Evolutionary conservation across 371 early-diverging fungal genomes (phyloP).

Genomic region (Mucor ambiguus): DNA sequence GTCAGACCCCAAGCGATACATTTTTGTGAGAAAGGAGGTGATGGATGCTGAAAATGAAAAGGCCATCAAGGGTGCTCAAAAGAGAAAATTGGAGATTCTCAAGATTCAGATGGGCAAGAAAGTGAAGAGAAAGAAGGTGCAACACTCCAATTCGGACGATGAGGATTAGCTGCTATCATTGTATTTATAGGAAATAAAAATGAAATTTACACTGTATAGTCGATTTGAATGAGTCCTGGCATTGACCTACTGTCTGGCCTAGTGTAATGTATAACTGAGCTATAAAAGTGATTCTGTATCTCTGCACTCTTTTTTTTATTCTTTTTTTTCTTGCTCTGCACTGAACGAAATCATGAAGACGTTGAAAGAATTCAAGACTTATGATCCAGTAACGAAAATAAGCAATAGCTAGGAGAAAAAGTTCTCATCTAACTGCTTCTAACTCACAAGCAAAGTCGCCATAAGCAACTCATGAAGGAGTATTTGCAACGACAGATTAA

Average conservation of each 20-base stretch:
- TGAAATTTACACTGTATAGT: background rate
- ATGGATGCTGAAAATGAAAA: slow-evolving; percentile 48
- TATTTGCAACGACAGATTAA: background rate
- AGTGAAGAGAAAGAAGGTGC: slow-evolving; percentile 21
- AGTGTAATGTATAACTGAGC: background rate
- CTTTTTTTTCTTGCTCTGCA: background rate
- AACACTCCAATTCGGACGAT: slow-evolving; percentile 7
- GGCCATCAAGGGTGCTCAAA: slow-evolving; percentile 26
- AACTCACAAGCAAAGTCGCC: background rate
- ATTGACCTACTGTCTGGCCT: too few relatives aligned
- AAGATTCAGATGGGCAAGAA: slow-evolving; percentile 26
- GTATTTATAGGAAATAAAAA: background rate
- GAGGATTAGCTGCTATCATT: slow-evolving; percentile 2
- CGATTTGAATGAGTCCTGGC: background rate
- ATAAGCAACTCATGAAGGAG: slow-evolving; percentile 5
- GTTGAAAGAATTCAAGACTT: background rate
- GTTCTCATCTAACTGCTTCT: background rate
- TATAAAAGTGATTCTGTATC: too few relatives aligned
- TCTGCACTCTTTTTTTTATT: too few relatives aligned
- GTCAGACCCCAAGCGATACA: slow-evolving; percentile 68
- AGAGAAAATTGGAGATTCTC: slow-evolving; percentile 20
- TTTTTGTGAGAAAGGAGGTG: slow-evolving; percentile 65
- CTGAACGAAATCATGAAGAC: background rate
- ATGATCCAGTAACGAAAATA: slow-evolving; percentile 1
- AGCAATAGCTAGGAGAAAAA: background rate